Percentiles rank a stretch among this genome's conserved stretches.
Conservation (phyloP, 805 yeast species). For the Cyberlindnera americana region DNA sequence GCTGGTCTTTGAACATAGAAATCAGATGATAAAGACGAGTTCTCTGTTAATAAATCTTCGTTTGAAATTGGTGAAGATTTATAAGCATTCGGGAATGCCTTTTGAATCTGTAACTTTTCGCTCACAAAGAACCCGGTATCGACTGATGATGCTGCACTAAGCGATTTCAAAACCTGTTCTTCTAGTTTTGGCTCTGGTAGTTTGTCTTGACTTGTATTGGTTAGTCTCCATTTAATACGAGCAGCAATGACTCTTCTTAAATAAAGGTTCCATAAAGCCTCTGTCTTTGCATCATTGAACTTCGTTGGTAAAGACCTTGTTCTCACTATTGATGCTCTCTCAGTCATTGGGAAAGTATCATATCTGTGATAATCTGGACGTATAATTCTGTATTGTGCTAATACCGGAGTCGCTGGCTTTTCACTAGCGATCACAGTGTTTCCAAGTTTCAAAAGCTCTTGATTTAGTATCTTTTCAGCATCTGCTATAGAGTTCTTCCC, state of each 20-base stretch:
- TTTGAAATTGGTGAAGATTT: constrained; percentile 7
- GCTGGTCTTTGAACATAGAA: constrained; percentile 1
- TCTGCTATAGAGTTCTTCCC: constrained; percentile 22
- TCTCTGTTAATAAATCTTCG: neutral
- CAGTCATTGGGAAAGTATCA: constrained; percentile 16
- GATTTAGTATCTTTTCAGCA: constrained; percentile 23
- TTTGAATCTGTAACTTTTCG: constrained; percentile 8
- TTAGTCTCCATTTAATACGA: constrained; percentile 31
- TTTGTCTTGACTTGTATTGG: constrained; percentile 15
- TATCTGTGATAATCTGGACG: constrained; percentile 16
- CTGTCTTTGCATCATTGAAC: constrained; percentile 13
- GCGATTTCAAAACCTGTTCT: too few relatives aligned
- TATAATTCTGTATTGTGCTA: constrained; percentile 14
- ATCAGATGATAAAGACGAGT: neutral
- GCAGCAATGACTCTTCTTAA: constrained; percentile 30
- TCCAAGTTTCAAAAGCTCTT: constrained; percentile 22
- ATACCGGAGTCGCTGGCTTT: neutral
- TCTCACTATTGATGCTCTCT: constrained; percentile 9
- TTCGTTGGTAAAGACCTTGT: constrained; percentile 24
- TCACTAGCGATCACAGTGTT: constrained; percentile 1
- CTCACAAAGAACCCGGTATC: constrained; percentile 24
- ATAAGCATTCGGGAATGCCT: constrained; percentile 5
- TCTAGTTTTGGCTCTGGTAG: too few relatives aligned
- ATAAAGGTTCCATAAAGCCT: constrained; percentile 33
- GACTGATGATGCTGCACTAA: constrained; percentile 21